Conservation (phyloP, 768 basidiomycete species). For the Rickenella mellea region DNA sequence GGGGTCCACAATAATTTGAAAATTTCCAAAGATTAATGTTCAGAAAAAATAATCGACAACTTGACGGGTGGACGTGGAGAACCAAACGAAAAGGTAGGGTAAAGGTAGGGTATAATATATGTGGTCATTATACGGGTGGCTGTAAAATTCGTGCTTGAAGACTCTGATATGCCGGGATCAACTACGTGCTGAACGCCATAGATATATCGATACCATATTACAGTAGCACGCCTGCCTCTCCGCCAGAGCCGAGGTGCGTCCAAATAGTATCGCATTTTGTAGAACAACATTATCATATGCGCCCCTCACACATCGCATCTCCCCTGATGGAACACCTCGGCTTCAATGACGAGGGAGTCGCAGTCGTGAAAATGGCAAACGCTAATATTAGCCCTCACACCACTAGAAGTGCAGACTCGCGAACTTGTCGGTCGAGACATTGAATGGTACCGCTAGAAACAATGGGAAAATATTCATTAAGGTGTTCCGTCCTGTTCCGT, state of each 20-base stretch:
- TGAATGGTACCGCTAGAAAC: conserved; percentile 61
- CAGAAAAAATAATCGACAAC: too few relatives aligned
- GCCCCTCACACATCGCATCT: background rate
- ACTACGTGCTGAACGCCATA: conserved; percentile 73
- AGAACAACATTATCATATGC: conserved; percentile 7
- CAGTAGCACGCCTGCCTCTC: conserved; percentile 71
- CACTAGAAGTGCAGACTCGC: conserved; percentile 45
- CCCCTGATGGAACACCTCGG: conserved; percentile 33
- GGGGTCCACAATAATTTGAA: too few relatives aligned
- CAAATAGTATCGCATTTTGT: background rate
- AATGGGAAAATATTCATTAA: conserved; percentile 85
- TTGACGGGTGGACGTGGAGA: too few relatives aligned
- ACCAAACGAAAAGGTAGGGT: too few relatives aligned
- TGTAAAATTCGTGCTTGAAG: conserved; percentile 92
- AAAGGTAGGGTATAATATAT: too few relatives aligned
- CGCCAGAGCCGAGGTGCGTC: conserved; percentile 68
- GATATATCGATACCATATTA: conserved; percentile 69
- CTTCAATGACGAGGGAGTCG: conserved; percentile 28
- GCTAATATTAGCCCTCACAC: conserved; percentile 65
- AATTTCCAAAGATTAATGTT: too few relatives aligned
- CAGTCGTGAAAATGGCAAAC: conserved; percentile 69
- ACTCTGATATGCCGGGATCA: conserved; percentile 64
- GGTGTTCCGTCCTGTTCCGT: conserved; percentile 77
- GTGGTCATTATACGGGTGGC: too few relatives aligned
- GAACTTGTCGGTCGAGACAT: conserved; percentile 46